Percentiles rank a stretch among this genome's conserved stretches.
These are phyloP conservation scores for Yamadazyma kanchanaburiensis DNA, from an alignment of 1,139 yeast species.

Conservation along the genomic window DNA sequence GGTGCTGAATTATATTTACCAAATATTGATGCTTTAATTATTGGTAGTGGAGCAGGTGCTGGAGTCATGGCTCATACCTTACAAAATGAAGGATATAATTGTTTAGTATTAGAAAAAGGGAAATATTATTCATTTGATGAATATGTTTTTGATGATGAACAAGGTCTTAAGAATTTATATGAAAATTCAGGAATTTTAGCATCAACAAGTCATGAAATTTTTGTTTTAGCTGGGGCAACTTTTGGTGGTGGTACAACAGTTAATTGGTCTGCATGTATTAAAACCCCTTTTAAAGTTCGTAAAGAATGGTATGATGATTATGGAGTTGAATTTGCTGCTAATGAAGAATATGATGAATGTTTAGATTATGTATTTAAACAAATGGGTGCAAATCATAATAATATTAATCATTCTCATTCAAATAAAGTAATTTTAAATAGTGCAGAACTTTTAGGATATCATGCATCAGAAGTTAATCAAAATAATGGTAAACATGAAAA, in stretches of 20 bases:
- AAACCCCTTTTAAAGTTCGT: slow-evolving; percentile 52
- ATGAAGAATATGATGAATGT: slow-evolving; percentile 43
- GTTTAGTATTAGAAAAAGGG: slow-evolving; percentile 55
- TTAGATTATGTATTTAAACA: slow-evolving; percentile 46
- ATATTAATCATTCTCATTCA: slow-evolving; percentile 46
- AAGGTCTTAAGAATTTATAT: slow-evolving; percentile 35
- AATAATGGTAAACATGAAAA: slow-evolving; percentile 46
- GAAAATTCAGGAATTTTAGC: slow-evolving; percentile 40
- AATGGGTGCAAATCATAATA: slow-evolving; percentile 48
- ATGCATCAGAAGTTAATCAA: slow-evolving; percentile 40
- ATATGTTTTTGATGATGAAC: slow-evolving; percentile 33
- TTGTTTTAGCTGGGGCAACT: slow-evolving; percentile 51
- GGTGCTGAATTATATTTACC: slow-evolving; percentile 34
- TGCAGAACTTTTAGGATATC: slow-evolving; percentile 45
- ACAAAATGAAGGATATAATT: slow-evolving; percentile 40
- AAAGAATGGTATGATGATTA: slow-evolving; percentile 51
- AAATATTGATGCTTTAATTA: slow-evolving; percentile 42
- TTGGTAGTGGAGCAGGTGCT: slow-evolving; percentile 60
- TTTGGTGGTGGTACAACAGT: slow-evolving; percentile 63
- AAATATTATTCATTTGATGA: slow-evolving; percentile 39
- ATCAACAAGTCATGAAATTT: slow-evolving; percentile 32
- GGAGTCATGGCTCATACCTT: slow-evolving; percentile 56
- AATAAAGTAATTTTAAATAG: slow-evolving; percentile 47
- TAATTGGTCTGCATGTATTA: slow-evolving; percentile 60
- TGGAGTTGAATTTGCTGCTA: slow-evolving; percentile 49